Evolutionary conservation across 371 early-diverging fungal genomes (phyloP).

Genomic region (Choanephora cucurbitarum): DNA sequence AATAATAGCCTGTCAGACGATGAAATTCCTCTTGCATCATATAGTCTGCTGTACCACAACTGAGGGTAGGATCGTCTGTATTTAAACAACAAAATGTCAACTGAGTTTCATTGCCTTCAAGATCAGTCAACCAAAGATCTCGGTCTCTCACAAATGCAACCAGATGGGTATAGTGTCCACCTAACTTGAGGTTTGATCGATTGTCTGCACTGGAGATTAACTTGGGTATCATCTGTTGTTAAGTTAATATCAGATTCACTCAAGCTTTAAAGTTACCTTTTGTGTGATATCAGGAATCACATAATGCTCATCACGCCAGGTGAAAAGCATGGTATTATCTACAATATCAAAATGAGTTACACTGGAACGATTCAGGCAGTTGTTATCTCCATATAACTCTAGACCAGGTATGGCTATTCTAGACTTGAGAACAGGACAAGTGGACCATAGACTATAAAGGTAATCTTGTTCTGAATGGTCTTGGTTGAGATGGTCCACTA

Average conservation of each 20-base stretch:
- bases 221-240: constrained; percentile 12
- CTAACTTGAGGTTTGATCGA: constrained; percentile 64
- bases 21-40: constrained; percentile 84
- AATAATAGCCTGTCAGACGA: constrained; percentile 70
- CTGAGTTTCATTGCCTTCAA: constrained; percentile 61
- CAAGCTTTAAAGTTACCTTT: constrained; percentile 8
- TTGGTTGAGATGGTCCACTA: neutral
- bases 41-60: constrained; percentile 72
- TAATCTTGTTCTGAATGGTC: neutral
- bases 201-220: constrained; percentile 10
- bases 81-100: constrained; percentile 59
- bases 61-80: constrained; percentile 36
- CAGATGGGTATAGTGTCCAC: constrained; percentile 50
- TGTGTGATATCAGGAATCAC: constrained; percentile 10
- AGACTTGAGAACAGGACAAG: constrained; percentile 5
- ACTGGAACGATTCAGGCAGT: constrained; percentile 5
- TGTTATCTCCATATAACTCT: constrained; percentile 1
- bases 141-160: constrained; percentile 65
- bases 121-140: constrained; percentile 67
- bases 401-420: constrained; percentile 22
- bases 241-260: neutral
- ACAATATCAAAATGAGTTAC: constrained; percentile 6
- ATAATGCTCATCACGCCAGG: constrained; percentile 13
- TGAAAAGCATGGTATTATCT: constrained; percentile 12
- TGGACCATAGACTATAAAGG: neutral